These are phyloP conservation scores for Paspalum vaginatum DNA, from an alignment of 176 grass and related monocot genomes.

Conservation along the genomic window DNA sequence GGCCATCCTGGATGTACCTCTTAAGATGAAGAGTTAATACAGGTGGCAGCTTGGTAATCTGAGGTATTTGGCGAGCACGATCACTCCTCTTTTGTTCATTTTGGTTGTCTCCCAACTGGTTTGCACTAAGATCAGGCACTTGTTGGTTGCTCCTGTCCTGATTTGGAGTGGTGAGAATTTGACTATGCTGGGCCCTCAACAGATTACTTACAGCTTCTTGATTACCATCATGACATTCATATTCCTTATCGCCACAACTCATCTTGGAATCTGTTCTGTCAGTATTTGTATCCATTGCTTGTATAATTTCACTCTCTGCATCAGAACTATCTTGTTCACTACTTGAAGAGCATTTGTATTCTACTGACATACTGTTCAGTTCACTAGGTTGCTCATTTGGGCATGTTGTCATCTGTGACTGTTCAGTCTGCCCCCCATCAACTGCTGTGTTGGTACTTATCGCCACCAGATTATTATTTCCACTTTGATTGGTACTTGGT, in stretches of 20 bases:
- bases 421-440: conserved; percentile 19
- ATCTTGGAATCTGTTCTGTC: conserved; percentile 15
- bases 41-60: conserved; percentile 53
- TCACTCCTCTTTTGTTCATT: conserved; percentile 23
- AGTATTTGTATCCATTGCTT: not conserved
- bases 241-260: conserved; percentile 26
- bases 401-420: conserved; percentile 30
- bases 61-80: conserved; percentile 42
- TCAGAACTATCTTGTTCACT: conserved; percentile 31
- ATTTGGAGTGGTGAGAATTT: conserved; percentile 16
- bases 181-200: not conserved
- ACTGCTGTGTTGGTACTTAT: not conserved
- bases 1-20: conserved; percentile 38
- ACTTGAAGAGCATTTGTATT: conserved; percentile 29
- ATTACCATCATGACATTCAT: conserved; percentile 29
- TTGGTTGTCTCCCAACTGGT: conserved; percentile 22
- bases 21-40: conserved; percentile 37
- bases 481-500: not conserved
- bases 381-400: conserved; percentile 29
- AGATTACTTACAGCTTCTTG: conserved; percentile 32
- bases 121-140: conserved; percentile 10
- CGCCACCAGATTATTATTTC: not conserved
- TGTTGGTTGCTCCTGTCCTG: not conserved
- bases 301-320: conserved; percentile 24
- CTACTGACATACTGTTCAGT: conserved; percentile 20